These are phyloP conservation scores for Ramaria rubella DNA, from an alignment of 768 basidiomycete genomes.

Conservation along the genomic window DNA sequence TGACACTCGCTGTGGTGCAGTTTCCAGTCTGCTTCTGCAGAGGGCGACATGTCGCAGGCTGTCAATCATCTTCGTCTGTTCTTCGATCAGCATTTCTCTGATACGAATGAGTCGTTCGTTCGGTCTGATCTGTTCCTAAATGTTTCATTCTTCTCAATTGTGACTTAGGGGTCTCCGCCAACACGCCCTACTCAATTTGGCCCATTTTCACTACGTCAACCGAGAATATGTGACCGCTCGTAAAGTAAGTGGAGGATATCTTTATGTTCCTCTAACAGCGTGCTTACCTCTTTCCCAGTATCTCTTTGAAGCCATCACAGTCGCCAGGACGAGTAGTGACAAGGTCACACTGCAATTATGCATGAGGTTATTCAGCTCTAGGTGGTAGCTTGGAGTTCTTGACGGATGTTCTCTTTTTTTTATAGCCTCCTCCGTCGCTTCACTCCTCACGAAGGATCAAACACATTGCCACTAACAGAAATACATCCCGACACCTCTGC, in stretches of 20 bases:
- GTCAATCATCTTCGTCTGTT: slow-evolving; percentile 68
- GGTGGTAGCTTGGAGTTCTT: neutral
- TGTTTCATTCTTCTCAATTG: neutral
- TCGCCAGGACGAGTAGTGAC: slow-evolving; percentile 69
- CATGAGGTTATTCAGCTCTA: slow-evolving; percentile 46
- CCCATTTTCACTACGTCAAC: slow-evolving; percentile 69
- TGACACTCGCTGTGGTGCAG: slow-evolving; percentile 29
- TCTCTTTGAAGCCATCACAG: slow-evolving; percentile 68
- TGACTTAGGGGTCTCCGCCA: slow-evolving; percentile 63
- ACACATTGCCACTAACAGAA: slow-evolving; percentile 55
- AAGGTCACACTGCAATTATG: slow-evolving; percentile 71
- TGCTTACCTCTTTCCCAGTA: slow-evolving; percentile 36
- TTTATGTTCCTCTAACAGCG: neutral
- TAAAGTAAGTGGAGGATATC: slow-evolving; percentile 40
- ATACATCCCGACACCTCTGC: slow-evolving; percentile 73
- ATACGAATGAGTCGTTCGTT: slow-evolving; percentile 71
- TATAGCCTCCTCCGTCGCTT: slow-evolving; percentile 66
- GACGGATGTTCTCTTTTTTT: slow-evolving; percentile 2
- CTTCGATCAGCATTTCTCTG: slow-evolving; percentile 83
- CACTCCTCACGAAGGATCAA: slow-evolving; percentile 38
- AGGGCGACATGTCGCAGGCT: slow-evolving; percentile 64
- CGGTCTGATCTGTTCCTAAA: neutral
- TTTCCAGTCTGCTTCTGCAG: slow-evolving; percentile 57
- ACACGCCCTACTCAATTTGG: slow-evolving; percentile 70
- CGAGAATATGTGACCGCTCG: slow-evolving; percentile 62